Evolutionary conservation across 352 stramenopile species (phyloP).

Genomic region (Aphanomyces invadans): DNA sequence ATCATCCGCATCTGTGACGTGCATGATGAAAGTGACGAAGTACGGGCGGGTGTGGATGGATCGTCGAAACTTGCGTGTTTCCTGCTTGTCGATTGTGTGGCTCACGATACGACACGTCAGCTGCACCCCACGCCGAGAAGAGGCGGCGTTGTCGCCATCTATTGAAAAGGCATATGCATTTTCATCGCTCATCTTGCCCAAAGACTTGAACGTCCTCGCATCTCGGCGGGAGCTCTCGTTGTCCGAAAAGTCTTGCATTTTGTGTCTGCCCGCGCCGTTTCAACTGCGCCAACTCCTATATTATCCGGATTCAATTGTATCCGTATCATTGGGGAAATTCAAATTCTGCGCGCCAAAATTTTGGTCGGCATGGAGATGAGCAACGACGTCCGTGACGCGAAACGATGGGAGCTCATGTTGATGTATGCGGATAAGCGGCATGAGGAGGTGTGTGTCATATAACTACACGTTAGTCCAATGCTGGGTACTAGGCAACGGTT

Average conservation of each 20-base stretch:
- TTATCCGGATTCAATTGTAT: not conserved
- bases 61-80: conserved; percentile 56
- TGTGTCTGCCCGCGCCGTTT: too few relatives aligned
- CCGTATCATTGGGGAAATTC: not conserved
- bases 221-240: not conserved
- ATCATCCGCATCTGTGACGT: conserved; percentile 46
- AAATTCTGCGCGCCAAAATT: too few relatives aligned
- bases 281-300: not conserved
- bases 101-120: conserved; percentile 38
- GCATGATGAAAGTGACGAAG: conserved; percentile 51
- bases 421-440: not conserved
- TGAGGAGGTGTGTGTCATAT: not conserved
- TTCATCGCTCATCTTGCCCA: not conserved
- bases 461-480: not conserved
- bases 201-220: not conserved
- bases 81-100: conserved; percentile 72
- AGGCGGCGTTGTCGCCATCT: not conserved
- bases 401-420: not conserved
- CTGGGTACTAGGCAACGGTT: not conserved
- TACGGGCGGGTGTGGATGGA: conserved; percentile 49
- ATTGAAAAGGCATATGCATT: not conserved
- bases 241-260: not conserved
- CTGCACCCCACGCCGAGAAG: not conserved
- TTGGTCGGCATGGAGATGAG: not conserved
- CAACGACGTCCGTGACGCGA: not conserved